Percentiles rank a stretch among this genome's conserved stretches.
Conservation (phyloP, 176 grass and related monocot species). For the Cocos nucifera region DNA sequence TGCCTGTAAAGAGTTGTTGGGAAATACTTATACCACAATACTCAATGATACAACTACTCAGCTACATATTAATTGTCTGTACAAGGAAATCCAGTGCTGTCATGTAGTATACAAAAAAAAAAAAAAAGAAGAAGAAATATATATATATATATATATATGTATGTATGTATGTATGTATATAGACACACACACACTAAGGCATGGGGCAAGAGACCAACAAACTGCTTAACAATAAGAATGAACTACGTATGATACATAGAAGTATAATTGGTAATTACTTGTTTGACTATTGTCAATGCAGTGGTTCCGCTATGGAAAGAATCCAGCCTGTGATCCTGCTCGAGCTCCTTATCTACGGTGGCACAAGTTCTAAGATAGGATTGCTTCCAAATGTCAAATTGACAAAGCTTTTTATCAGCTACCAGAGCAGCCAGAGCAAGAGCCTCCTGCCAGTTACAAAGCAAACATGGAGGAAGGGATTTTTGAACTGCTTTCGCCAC, state of each 20-base stretch:
- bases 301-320: conserved; percentile 69
- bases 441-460: conserved; percentile 76
- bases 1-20: too few species aligned
- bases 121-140: too few species aligned
- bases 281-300: conserved; percentile 66
- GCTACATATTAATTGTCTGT: too few species aligned
- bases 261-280: conserved; percentile 12
- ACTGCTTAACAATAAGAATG: too few species aligned
- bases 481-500: conserved; percentile 66
- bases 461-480: conserved; percentile 58
- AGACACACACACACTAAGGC: too few species aligned
- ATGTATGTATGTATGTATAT: too few species aligned
- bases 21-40: too few species aligned
- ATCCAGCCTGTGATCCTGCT: conserved; percentile 41
- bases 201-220: too few species aligned
- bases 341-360: conserved; percentile 65
- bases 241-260: background rate
- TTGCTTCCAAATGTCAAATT: conserved; percentile 62
- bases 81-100: too few species aligned
- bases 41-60: too few species aligned
- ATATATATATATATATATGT: too few species aligned
- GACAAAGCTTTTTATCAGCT: conserved; percentile 53
- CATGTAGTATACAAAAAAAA: too few species aligned
- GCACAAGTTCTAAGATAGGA: conserved; percentile 41
- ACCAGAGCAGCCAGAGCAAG: conserved; percentile 39